Evolutionary conservation across 2,329 filamentous ascomycete species (phyloP).

Genomic region (Fusarium bactridioides): DNA sequence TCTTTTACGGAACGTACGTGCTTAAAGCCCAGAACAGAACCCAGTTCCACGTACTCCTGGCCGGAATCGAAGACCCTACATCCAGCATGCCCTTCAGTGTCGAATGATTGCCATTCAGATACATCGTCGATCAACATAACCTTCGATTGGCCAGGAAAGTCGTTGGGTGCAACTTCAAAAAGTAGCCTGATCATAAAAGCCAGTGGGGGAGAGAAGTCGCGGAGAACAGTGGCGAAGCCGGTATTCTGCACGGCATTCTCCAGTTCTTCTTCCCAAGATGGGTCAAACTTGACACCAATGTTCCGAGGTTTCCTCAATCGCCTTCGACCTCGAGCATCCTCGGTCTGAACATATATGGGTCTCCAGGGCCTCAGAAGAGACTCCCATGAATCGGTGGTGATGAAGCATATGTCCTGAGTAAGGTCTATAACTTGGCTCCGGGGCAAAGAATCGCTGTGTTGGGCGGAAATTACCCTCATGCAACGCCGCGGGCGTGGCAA

Average conservation of each 20-base stretch:
- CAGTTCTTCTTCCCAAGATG: neutral
- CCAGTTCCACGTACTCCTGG: neutral
- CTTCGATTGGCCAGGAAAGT: accelerated
- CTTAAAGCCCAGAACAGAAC: accelerated
- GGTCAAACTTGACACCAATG: neutral
- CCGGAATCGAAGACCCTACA: neutral
- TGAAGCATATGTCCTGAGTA: neutral
- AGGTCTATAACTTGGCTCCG: neutral
- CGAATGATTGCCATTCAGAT: neutral
- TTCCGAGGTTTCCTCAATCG: neutral
- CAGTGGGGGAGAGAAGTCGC: neutral
- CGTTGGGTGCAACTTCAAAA: neutral
- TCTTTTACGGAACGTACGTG: no score
- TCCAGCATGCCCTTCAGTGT: neutral
- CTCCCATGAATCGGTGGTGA: neutral
- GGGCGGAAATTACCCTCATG: neutral
- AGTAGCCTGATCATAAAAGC: neutral
- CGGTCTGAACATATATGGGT: neutral
- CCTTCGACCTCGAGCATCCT: neutral
- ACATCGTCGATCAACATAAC: neutral
- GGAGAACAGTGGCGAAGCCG: neutral
- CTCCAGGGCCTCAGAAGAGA: neutral
- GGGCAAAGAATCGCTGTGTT: neutral
- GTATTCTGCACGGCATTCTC: neutral
- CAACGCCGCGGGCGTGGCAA: neutral